These are phyloP conservation scores for Tetracladium maxilliforme DNA, from an alignment of 2,329 filamentous ascomycete genomes.

Conservation along the genomic window DNA sequence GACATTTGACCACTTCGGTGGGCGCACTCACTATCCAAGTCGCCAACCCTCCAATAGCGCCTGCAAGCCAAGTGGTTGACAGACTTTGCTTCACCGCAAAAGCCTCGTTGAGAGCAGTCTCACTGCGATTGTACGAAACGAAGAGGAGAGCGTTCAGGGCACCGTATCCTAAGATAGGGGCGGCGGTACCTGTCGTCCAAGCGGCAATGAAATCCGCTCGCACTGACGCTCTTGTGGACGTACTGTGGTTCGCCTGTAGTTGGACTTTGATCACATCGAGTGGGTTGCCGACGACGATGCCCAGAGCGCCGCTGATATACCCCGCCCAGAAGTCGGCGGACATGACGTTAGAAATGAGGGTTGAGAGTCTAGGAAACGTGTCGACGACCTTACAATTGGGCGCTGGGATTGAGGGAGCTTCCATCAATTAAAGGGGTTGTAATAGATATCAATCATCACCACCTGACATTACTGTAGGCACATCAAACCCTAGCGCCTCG, in stretches of 20 bases:
- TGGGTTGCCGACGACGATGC: slow-evolving; percentile 82
- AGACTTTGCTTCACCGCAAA: slow-evolving; percentile 29
- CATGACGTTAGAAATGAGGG: slow-evolving; percentile 33
- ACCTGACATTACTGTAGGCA: no score
- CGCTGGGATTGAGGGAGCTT: no score
- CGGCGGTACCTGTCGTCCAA: slow-evolving; percentile 75
- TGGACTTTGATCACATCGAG: slow-evolving; percentile 69
- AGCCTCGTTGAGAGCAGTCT: slow-evolving; percentile 37
- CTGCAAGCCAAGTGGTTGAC: slow-evolving; percentile 62
- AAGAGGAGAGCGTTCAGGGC: slow-evolving; percentile 85
- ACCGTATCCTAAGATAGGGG: slow-evolving; percentile 79
- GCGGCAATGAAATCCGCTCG: no score
- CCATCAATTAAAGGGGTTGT: no score
- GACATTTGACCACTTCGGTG: slow-evolving; percentile 83
- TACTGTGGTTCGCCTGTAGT: slow-evolving; percentile 48
- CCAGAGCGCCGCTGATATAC: slow-evolving; percentile 72
- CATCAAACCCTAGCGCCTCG: no score
- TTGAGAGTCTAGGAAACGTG: no score
- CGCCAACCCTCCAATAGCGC: slow-evolving; percentile 67
- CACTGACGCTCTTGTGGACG: slow-evolving; percentile 13
- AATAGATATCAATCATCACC: no score
- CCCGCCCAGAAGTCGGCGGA: slow-evolving; percentile 89
- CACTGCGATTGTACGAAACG: slow-evolving; percentile 77
- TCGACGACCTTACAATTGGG: no score
- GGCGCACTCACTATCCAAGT: slow-evolving; percentile 79